These are phyloP conservation scores for Polyplosphaeria fusca DNA, from an alignment of 495 filamentous ascomycete species.

Conservation along the genomic window DNA sequence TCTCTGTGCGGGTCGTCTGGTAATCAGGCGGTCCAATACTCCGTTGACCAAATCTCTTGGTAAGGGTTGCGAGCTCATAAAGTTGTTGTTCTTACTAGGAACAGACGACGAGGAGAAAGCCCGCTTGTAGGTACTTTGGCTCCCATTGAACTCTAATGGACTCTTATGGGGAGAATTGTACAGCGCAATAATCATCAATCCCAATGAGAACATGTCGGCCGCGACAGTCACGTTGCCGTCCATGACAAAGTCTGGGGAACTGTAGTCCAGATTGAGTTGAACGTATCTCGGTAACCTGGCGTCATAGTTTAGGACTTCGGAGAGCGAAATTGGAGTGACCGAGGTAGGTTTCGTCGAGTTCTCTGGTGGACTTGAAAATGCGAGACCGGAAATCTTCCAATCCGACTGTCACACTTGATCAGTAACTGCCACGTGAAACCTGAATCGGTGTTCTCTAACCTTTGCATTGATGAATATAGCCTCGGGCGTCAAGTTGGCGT, in stretches of 20 bases:
- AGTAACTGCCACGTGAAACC: constrained; percentile 13
- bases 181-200: constrained; percentile 79
- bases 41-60: constrained; percentile 71
- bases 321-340: constrained; percentile 71
- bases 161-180: constrained; percentile 91
- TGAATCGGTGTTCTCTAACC: constrained; percentile 46
- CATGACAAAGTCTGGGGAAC: constrained; percentile 87
- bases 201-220: constrained; percentile 90
- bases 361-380: constrained; percentile 78
- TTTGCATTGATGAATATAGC: constrained; percentile 94
- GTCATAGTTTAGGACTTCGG: constrained; percentile 79
- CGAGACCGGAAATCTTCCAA: constrained; percentile 93
- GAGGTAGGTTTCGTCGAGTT: constrained; percentile 65
- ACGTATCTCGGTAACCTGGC: constrained; percentile 78
- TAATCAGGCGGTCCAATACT: constrained; percentile 79
- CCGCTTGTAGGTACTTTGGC: constrained; percentile 75
- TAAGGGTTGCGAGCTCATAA: constrained; percentile 70
- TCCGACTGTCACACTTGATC: constrained; percentile 63
- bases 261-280: constrained; percentile 87
- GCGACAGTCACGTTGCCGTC: constrained; percentile 77
- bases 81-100: constrained; percentile 77
- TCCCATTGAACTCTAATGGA: constrained; percentile 76
- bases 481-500: constrained; percentile 92
- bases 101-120: constrained; percentile 71
- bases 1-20: constrained; percentile 77